Evolutionary conservation across 805 yeast species (phyloP), one percentile per base, ranked within the genome.

Genomic region (Teunomyces kruisii): DNA sequence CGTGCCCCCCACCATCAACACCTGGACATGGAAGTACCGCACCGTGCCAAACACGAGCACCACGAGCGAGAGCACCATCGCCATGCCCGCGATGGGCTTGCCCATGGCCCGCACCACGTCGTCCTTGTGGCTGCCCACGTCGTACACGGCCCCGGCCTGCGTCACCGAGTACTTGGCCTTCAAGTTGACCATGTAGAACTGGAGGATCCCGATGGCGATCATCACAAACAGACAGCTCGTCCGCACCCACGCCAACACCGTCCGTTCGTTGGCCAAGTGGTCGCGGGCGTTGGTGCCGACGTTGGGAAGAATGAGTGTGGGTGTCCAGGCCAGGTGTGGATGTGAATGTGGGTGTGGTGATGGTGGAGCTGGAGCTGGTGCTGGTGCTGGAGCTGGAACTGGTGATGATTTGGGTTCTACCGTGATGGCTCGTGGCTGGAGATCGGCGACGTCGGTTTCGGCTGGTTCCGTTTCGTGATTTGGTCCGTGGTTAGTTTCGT

Each of bases 231-330:
- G 43, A 10, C 52, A 7, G 1, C 59, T 56, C 0, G 67, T 57
- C 39, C 70, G 40, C 14, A 59, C 43, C 69, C 69, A 65, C 3
- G 64, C 54, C 6, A 67, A 52, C 26, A 65, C 46, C 8, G 72
- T 65, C 24, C 70, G 46, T 44, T 67, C 70, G 46, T 65, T 65
- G 30, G 72, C 68, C 47, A 67, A 22, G 44, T 70, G 73, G 51
- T 70, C 75, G 40, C 74, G 52, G 3, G 75, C 75, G 6, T 62
- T 66, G 14, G 68, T 58, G 12, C 67, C 69, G 9, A 49, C 47
- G 45, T 69, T 70, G 8, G 38, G 38, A 24, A 35, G 24, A 3
- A 35, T 10, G 16, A 31, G 19, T 6, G 31, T 12, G 15, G 36
- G 22, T 19, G 22, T n/a, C n/a, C n/a, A 6, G 22, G 22, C 22